Evolutionary conservation across 441 rosid species (phyloP).

Genomic region (Aquilaria agallochum): DNA sequence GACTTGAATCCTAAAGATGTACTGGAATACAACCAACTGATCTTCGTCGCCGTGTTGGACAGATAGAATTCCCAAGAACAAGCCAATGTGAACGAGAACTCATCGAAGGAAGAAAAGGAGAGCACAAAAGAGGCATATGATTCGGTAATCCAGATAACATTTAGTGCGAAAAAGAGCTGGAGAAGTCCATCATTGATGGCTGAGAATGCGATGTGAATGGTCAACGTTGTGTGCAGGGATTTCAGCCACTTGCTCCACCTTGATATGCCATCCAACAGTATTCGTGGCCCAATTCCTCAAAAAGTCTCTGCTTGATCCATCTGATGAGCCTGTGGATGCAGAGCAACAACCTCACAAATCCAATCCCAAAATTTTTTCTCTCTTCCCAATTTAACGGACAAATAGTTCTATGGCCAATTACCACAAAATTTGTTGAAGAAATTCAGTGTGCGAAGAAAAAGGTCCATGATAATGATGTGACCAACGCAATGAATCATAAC

Average conservation of each 20-base stretch:
- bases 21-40: too few species aligned
- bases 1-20: too few species aligned
- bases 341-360: constrained; percentile 68
- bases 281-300: constrained; percentile 52
- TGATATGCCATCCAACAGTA: constrained; percentile 81
- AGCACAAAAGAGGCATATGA: too few species aligned
- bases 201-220: too few species aligned
- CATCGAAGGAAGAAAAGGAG: too few species aligned
- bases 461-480: constrained; percentile 71
- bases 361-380: constrained; percentile 59
- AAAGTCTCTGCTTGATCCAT: constrained; percentile 39
- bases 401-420: constrained; percentile 60
- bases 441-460: constrained; percentile 54
- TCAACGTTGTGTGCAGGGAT: neutral
- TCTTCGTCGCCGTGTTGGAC: too few species aligned
- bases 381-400: constrained; percentile 37
- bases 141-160: too few species aligned
- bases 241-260: constrained; percentile 58
- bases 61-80: too few species aligned
- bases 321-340: constrained; percentile 65
- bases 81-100: too few species aligned
- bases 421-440: constrained; percentile 47
- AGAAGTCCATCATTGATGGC: too few species aligned
- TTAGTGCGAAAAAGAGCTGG: too few species aligned
- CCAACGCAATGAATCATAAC: constrained; percentile 63